Evolutionary conservation across 2,329 filamentous ascomycete species (phyloP), one percentile per base, ranked within the genome.

Genomic region (Paramyrothecium roridum): DNA sequence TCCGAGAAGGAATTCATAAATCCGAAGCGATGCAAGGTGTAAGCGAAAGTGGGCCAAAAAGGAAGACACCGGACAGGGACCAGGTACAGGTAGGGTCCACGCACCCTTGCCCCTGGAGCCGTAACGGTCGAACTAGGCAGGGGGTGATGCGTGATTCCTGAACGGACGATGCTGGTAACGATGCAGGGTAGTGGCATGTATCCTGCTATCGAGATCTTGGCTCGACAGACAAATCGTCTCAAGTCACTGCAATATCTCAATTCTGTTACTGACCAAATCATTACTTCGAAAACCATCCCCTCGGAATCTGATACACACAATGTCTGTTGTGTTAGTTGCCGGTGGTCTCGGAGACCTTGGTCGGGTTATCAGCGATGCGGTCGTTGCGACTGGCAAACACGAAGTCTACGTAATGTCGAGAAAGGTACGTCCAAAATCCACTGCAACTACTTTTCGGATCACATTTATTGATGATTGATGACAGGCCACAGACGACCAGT

Each of bases 321-420:
- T 71, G 68, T 40, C 61, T 16, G 63, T 72, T 20, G 66, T 81
- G 48, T 77, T 73, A 50, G 71, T 81, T 21, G 75, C 76, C 8
- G 79, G 78, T 49, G 79, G 78, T 12, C 74, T 72, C 1, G 77
- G 78, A 20, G 70, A 70, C 21, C 65, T 81, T 3, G 79, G 79
- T 8, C 70, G 69, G 23, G 74, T 77, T 3, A 70, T 82, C 34
- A 72, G 79, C 20, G 76, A 81, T 16, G 72, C 70, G 17, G 58
- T 81, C 13, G 59, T 59, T 17, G 66, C 61, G 30, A 68, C 59
- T 19, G 67, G 54, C 51, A 72, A 73, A 51, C 70, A 78, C 54
- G 58, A 75, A 22, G 68, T 79, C 16, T 67, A 76, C 48, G 66
- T 79, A 3, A 59, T 80, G 16, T 68, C 73, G 20, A 72, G 78